These are phyloP conservation scores for Trametes cubensis DNA, from an alignment of 768 basidiomycete species.

Conservation along the genomic window DNA sequence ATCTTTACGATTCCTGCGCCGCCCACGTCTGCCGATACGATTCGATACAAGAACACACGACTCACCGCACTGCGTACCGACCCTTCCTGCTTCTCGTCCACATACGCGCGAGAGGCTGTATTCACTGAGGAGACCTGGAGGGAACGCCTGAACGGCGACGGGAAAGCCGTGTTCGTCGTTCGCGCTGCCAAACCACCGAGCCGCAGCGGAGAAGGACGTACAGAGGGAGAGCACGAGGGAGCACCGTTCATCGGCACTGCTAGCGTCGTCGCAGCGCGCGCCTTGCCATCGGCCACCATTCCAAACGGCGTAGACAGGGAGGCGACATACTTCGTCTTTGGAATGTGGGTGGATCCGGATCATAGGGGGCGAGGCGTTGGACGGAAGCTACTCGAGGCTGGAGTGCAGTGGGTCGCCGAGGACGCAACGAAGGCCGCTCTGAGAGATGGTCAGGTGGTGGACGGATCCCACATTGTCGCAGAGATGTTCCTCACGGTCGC, in stretches of 20 bases:
- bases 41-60: background rate
- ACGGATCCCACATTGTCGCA: background rate
- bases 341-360: constrained; percentile 9
- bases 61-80: constrained; percentile 5
- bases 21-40: background rate
- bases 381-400: background rate
- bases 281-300: background rate
- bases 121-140: constrained; percentile 8
- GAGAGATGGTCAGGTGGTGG: background rate
- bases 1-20: background rate
- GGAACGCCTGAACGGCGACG: background rate
- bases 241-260: background rate
- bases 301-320: background rate
- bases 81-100: constrained; percentile 1
- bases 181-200: background rate
- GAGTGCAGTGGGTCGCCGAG: background rate
- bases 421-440: background rate
- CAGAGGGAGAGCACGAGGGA: background rate
- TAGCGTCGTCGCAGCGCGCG: background rate
- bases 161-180: background rate
- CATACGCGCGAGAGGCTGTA: constrained; percentile 1
- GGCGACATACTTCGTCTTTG: constrained; percentile 3
- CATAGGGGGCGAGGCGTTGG: constrained; percentile 3
- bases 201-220: background rate
- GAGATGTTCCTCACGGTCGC: background rate